A percentile compares a stretch with the other conserved stretches of the same genome.
phyloP scores from a whole-genome alignment of 345 rosid species.

The Cochlearia excelsa region DNA sequence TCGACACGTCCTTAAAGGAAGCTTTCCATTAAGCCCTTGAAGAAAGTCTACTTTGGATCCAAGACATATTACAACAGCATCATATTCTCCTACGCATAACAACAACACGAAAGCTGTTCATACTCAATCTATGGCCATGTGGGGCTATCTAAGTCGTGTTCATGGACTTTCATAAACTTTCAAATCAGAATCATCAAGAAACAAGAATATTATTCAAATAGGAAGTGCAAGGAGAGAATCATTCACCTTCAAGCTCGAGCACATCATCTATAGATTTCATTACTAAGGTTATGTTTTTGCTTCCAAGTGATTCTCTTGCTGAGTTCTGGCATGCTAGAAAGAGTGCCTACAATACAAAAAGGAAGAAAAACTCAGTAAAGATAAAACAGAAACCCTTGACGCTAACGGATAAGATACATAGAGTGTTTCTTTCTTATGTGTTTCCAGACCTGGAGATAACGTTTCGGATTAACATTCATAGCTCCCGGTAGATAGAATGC shows the following conservation, averaged over 20 bases:
- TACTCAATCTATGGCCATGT: not conserved
- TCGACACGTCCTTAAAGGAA: slow-evolving; percentile 86
- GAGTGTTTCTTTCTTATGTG: not conserved
- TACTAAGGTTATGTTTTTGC: slow-evolving; percentile 47
- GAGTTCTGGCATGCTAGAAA: slow-evolving; percentile 71
- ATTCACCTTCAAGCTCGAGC: slow-evolving; percentile 63
- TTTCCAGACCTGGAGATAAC: slow-evolving; percentile 62
- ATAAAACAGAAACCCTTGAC: slow-evolving; percentile 1
- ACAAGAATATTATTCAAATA: slow-evolving; percentile 7
- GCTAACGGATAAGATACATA: not conserved
- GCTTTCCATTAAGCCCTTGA: slow-evolving; percentile 71
- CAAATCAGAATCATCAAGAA: not conserved
- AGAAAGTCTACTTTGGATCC: slow-evolving; percentile 78
- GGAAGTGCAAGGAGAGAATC: slow-evolving; percentile 9
- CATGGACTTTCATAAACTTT: not conserved
- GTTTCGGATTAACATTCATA: slow-evolving; percentile 65
- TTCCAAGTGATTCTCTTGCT: slow-evolving; percentile 45
- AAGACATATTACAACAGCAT: slow-evolving; percentile 72
- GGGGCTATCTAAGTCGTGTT: slow-evolving; percentile 3
- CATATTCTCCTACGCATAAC: slow-evolving; percentile 53
- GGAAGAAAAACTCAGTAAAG: slow-evolving; percentile 18
- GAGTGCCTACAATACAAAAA: slow-evolving; percentile 61
- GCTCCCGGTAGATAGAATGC: slow-evolving; percentile 88
- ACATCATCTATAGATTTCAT: slow-evolving; percentile 53
- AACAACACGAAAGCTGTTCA: slow-evolving; percentile 8